These are phyloP conservation scores for Smittium culicis DNA, from an alignment of 371 early-diverging fungal genomes.

Conservation along the genomic window DNA sequence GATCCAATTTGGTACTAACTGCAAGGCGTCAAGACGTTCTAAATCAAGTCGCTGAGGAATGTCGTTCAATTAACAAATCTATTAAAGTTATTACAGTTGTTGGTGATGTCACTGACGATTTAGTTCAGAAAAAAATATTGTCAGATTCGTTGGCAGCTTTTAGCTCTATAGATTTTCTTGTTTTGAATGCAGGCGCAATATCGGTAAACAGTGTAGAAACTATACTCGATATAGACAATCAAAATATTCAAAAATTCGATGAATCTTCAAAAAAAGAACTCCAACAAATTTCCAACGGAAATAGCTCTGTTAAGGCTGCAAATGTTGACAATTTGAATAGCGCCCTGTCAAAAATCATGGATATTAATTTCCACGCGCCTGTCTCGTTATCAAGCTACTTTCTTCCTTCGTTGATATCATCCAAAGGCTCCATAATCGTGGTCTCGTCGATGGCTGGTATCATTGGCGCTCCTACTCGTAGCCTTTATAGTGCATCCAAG, in stretches of 20 bases:
- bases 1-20: conserved; percentile 49
- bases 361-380: conserved; percentile 51
- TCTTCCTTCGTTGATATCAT: conserved; percentile 39
- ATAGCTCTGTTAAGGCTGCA: neutral
- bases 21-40: conserved; percentile 47
- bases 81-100: conserved; percentile 16
- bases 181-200: conserved; percentile 29
- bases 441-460: conserved; percentile 70
- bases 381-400: conserved; percentile 43
- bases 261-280: too few relatives aligned
- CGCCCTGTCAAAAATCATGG: conserved; percentile 35
- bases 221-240: neutral
- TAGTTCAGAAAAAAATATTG: neutral
- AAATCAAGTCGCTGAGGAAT: conserved; percentile 35
- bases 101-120: conserved; percentile 14
- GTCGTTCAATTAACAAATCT: conserved; percentile 20
- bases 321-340: neutral
- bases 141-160: neutral
- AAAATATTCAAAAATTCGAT: neutral
- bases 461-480: conserved; percentile 66
- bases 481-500: conserved; percentile 66
- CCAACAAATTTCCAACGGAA: too few relatives aligned
- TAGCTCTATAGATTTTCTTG: conserved; percentile 19
- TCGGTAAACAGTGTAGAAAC: conserved; percentile 16
- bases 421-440: conserved; percentile 47